phyloP scores from a whole-genome alignment of 805 yeast species.

The Pichia deserticola region DNA sequence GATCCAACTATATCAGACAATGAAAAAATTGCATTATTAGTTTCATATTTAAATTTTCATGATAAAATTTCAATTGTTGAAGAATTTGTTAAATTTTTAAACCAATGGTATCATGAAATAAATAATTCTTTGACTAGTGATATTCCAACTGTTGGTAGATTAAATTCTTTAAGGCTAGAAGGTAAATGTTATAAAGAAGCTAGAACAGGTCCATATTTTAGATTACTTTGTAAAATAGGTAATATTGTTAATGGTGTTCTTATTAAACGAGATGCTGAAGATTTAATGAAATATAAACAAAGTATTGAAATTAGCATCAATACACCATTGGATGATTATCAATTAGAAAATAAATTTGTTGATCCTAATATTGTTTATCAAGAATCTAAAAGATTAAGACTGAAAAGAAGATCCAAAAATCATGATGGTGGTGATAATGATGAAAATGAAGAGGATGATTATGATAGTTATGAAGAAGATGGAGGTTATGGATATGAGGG shows the following conservation, averaged over 20 bases:
- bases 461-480: conserved; percentile 6
- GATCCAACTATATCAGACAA: conserved; percentile 16
- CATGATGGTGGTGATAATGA: neutral
- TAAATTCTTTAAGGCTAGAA: conserved; percentile 4
- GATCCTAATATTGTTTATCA: conserved; percentile 7
- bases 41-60: conserved; percentile 28
- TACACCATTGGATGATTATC: conserved; percentile 20
- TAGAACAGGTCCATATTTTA: conserved; percentile 12
- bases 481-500: conserved; percentile 15
- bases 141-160: neutral
- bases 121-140: neutral
- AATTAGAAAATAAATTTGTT: conserved; percentile 15
- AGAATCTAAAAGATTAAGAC: neutral
- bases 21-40: conserved; percentile 20
- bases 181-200: conserved; percentile 5
- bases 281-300: conserved; percentile 9
- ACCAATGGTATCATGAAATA: conserved; percentile 13
- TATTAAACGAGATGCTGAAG: conserved; percentile 2
- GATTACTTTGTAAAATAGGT: conserved; percentile 19
- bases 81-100: conserved; percentile 30
- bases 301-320: conserved; percentile 15
- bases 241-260: conserved; percentile 15
- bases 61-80: conserved; percentile 39
- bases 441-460: conserved; percentile 8
- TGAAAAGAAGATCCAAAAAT: conserved; percentile 1